A percentile compares a stretch with the other conserved stretches of the same genome.
Evolutionary conservation across 768 basidiomycete genomes (phyloP).

Genomic region (Royoungia palumana): DNA sequence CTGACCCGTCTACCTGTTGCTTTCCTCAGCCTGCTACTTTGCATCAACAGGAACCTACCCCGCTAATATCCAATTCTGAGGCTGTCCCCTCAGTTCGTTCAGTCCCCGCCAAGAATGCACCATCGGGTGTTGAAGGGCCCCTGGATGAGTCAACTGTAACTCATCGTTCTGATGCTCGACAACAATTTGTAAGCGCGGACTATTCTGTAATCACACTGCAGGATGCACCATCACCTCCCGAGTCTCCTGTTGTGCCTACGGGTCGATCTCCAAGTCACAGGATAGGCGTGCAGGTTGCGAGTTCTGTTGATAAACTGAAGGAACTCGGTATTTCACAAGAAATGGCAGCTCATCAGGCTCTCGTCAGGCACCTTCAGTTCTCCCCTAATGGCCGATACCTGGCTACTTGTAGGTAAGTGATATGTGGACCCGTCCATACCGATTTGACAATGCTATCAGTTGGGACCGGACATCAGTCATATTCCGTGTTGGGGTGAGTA

Average conservation of each 20-base stretch:
- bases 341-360: conserved; percentile 44
- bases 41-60: conserved; percentile 20
- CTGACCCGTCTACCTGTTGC: conserved; percentile 14
- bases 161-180: conserved; percentile 29
- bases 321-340: conserved; percentile 40
- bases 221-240: conserved; percentile 22
- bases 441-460: conserved; percentile 25
- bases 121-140: conserved; percentile 26
- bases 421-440: background rate
- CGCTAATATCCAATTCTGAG: conserved; percentile 18
- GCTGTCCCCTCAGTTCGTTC: conserved; percentile 26
- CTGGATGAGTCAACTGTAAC: conserved; percentile 26
- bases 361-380: conserved; percentile 53
- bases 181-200: conserved; percentile 42
- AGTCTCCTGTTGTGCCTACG: conserved; percentile 28
- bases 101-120: conserved; percentile 22
- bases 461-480: conserved; percentile 53
- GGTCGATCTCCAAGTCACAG: conserved; percentile 32
- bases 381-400: conserved; percentile 52
- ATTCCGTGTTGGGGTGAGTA: conserved; percentile 45
- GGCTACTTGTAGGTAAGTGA: conserved; percentile 48
- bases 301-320: conserved; percentile 42
- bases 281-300: conserved; percentile 37
- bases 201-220: conserved; percentile 47
- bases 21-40: conserved; percentile 9